Evolutionary conservation across 2,329 filamentous ascomycete species (phyloP).

Genomic region (Claviceps purpurea): DNA sequence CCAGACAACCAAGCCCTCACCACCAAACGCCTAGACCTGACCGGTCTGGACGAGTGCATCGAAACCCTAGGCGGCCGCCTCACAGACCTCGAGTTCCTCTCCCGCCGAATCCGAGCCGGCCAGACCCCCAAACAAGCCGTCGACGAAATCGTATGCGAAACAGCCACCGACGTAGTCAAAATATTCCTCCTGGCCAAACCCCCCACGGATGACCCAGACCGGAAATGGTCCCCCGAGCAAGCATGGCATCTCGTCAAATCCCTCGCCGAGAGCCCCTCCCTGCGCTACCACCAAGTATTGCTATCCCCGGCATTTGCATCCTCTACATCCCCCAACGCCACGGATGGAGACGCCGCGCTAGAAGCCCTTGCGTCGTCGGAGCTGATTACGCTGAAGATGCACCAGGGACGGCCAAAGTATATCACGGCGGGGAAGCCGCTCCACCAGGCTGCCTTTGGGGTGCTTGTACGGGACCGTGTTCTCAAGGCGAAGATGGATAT

Average conservation of each 20-base stretch:
- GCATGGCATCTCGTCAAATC: slow-evolving; percentile 80
- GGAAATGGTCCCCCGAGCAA: slow-evolving; percentile 70
- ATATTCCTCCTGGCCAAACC: slow-evolving; percentile 68
- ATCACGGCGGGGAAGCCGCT: slow-evolving; percentile 78
- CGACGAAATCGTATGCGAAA: slow-evolving; percentile 77
- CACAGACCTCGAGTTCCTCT: slow-evolving; percentile 90
- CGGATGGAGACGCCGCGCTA: slow-evolving; percentile 60
- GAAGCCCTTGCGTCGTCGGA: slow-evolving; percentile 75
- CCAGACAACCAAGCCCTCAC: slow-evolving; percentile 1
- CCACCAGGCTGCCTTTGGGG: slow-evolving; percentile 69
- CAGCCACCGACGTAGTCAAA: slow-evolving; percentile 80
- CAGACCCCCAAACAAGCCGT: slow-evolving; percentile 73
- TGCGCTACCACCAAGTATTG: slow-evolving; percentile 79
- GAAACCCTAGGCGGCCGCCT: slow-evolving; percentile 74
- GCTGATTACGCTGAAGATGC: slow-evolving; percentile 62
- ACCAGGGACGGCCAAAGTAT: slow-evolving; percentile 61
- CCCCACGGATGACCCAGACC: slow-evolving; percentile 25
- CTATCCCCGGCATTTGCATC: slow-evolving; percentile 61
- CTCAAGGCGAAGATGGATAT: slow-evolving; percentile 63
- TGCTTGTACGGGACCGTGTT: slow-evolving; percentile 57
- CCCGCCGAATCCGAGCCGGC: slow-evolving; percentile 76
- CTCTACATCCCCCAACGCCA: slow-evolving; percentile 31
- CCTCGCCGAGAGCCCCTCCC: slow-evolving; percentile 51
- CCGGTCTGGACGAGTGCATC: slow-evolving; percentile 70
- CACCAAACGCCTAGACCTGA: slow-evolving; percentile 32